Base-by-base conservation (phyloP, 768 basidiomycete species). In the Pulveroboletus sp. region DNA sequence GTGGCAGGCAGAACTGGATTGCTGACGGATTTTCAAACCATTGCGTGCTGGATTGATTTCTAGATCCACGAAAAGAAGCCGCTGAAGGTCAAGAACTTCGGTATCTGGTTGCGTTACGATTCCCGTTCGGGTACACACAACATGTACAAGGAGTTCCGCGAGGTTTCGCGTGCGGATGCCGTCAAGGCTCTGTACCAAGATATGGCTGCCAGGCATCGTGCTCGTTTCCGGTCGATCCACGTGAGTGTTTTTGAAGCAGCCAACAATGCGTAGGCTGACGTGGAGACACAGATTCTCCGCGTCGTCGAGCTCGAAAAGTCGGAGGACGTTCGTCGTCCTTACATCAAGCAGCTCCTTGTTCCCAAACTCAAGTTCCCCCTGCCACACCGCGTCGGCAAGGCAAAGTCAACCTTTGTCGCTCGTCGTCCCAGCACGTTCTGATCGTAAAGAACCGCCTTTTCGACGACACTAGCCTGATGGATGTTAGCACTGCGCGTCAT, bases 81-180 rank as follows among this genome's bases (percentile, higher is more conserved):
- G 20, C 69, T 96, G 72, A 94, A 94, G 77, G 89, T 97, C 73
- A 98, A 99, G 83, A 98, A 96, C 86, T 97, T 99, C 69, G 96
- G 96, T 60, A 90, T 99, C 76, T 98, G 96, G 96, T 74, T 99
- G 70, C 89, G 95, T 63, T 99, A 99, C 75, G 96, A 99, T 76
- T 98, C 95, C 47, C 93, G 95, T 63, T 96, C 94, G 44, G 96
- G 96, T 56, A 99, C 96, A 39, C 96, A 98, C 86, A 99, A 99
- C 85, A 95, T 97, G 93, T 96, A 96, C 89, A 94, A 94, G 83
- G 89, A 91, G 73, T 97, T 91, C 88, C 91, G 93, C 67, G 95
- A 98, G 63, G 86, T 99, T 62, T 80, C 80, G 61, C 86, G 96
- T 57, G 86, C 91, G 53, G 94, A 91, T 69, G 95, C 96, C 50